These are phyloP conservation scores for Saturnispora quitensis DNA, from an alignment of 805 yeast species.

Conservation along the genomic window DNA sequence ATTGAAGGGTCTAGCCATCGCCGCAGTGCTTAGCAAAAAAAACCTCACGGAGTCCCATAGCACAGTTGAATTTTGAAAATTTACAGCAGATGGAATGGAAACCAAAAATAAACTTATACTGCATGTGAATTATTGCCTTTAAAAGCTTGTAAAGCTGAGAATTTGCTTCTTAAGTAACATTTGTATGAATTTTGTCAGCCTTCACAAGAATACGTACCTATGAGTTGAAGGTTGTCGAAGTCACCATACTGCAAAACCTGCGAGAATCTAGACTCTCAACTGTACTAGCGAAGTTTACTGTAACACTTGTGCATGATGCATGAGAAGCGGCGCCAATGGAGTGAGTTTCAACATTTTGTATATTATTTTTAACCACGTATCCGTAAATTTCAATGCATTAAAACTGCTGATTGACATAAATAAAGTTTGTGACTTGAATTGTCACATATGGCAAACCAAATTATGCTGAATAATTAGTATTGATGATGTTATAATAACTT, in stretches of 20 bases:
- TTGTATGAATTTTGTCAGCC: neutral
- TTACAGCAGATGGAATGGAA: neutral
- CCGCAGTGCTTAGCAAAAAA: neutral
- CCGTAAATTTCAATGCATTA: neutral
- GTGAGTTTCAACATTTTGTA: neutral
- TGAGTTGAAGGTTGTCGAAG: neutral
- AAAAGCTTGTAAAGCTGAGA: neutral
- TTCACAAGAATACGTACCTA: neutral
- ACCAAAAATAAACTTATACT: no score
- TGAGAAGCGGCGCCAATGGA: neutral
- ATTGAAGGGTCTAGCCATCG: neutral
- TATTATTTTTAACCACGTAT: neutral
- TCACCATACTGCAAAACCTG: neutral
- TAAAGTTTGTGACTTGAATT: no score
- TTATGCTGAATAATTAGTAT: neutral
- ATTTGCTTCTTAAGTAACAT: no score
- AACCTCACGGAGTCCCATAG: neutral
- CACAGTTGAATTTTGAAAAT: neutral
- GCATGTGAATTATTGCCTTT: neutral
- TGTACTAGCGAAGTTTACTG: neutral
- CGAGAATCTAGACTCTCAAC: neutral
- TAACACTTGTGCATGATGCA: neutral
- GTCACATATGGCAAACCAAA: neutral
- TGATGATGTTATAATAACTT: neutral
- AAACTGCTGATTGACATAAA: no score